These are phyloP conservation scores for Saccharomycopsis fibuligera DNA, from an alignment of 805 yeast genomes.

Conservation along the genomic window DNA sequence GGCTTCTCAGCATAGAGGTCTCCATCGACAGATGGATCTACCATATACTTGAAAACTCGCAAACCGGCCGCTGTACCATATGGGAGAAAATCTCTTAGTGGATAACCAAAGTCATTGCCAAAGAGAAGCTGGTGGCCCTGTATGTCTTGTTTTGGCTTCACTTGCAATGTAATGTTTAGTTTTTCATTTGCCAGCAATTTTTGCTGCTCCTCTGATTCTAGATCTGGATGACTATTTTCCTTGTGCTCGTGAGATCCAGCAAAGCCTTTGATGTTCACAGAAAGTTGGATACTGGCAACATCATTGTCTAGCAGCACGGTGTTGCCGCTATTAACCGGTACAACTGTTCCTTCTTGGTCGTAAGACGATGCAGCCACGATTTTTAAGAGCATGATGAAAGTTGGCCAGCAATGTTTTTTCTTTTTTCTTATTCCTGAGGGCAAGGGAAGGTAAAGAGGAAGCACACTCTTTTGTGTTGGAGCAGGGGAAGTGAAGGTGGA, in stretches of 20 bases:
- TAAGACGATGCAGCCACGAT: no score
- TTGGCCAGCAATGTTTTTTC: not conserved
- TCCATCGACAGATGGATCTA: constrained; percentile 61
- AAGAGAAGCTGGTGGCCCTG: constrained; percentile 50
- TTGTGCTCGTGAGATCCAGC: constrained; percentile 37
- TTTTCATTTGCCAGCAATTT: constrained; percentile 35
- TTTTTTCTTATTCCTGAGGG: no score
- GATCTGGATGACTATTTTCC: constrained; percentile 30
- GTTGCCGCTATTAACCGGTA: no score
- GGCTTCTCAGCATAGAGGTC: constrained; percentile 58
- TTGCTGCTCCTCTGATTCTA: no score
- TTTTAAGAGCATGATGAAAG: not conserved
- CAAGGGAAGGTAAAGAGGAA: no score
- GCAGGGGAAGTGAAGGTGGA: no score
- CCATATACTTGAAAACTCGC: constrained; percentile 47
- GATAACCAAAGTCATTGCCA: constrained; percentile 63
- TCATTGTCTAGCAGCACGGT: no score
- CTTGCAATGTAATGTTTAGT: constrained; percentile 36
- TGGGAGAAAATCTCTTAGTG: constrained; percentile 54
- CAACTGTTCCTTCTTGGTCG: no score
- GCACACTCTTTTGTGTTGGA: no score
- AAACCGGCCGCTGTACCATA: constrained; percentile 48
- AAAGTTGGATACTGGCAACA: constrained; percentile 34
- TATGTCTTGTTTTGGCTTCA: constrained; percentile 28
- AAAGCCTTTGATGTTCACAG: constrained; percentile 43